A percentile compares a stretch with the other conserved stretches of the same genome.
Conservation (phyloP, 805 yeast genomes). For the Ogataea zsoltii region DNA sequence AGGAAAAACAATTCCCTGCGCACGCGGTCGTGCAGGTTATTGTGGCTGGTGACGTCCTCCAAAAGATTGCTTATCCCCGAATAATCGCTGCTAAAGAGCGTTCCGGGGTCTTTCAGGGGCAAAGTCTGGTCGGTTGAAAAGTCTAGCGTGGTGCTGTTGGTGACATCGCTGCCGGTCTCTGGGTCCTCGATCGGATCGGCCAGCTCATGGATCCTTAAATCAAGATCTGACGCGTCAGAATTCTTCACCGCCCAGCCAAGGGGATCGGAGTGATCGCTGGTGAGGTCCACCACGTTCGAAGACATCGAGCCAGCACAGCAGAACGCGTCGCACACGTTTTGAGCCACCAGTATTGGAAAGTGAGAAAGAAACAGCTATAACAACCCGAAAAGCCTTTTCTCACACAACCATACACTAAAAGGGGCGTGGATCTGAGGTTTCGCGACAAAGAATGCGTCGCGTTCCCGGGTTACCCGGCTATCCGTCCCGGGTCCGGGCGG, state of each 20-base stretch:
- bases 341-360: too few relatives aligned
- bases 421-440: neutral
- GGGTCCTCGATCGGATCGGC: neutral
- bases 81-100: slow-evolving; percentile 7
- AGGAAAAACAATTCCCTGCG: slow-evolving; percentile 18
- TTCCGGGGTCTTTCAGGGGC: neutral
- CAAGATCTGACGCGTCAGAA: neutral
- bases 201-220: neutral
- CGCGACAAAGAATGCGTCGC: neutral
- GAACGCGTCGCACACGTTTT: too few relatives aligned
- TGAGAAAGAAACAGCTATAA: too few relatives aligned
- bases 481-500: slow-evolving; percentile 1
- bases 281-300: slow-evolving; percentile 2
- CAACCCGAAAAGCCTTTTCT: too few relatives aligned
- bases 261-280: neutral
- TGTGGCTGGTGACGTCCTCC: slow-evolving; percentile 2
- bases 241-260: neutral
- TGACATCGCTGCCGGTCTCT: slow-evolving; percentile 1
- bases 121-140: slow-evolving; percentile 5
- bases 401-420: slow-evolving; percentile 7
- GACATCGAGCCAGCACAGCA: neutral
- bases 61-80: slow-evolving; percentile 5
- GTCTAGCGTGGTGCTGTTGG: neutral
- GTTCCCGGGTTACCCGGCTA: neutral
- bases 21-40: slow-evolving; percentile 13